Conservation (phyloP, 441 rosid genomes). For the Gossypium lobatum region DNA sequence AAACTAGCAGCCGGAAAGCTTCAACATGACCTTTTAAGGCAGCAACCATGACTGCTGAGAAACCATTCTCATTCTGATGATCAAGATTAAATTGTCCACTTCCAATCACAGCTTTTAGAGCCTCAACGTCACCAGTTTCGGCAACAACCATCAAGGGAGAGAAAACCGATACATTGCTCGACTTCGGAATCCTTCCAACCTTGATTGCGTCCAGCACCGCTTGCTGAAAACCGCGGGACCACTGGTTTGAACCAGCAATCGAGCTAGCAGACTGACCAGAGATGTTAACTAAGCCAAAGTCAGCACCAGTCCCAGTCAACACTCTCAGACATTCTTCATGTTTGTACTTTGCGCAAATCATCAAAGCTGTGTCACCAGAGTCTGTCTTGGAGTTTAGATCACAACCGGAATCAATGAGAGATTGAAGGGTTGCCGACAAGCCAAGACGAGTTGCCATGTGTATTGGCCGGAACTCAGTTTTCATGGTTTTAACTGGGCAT, state of each 20-base stretch:
- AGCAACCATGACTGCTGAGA: conserved; percentile 81
- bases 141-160: conserved; percentile 55
- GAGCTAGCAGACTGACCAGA: conserved; percentile 48
- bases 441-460: conserved; percentile 85
- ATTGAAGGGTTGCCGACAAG: conserved; percentile 42
- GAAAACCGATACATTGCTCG: conserved; percentile 52
- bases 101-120: conserved; percentile 44
- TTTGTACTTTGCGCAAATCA: conserved; percentile 60
- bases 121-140: conserved; percentile 64
- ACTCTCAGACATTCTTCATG: conserved; percentile 51
- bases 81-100: conserved; percentile 42
- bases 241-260: conserved; percentile 45
- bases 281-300: conserved; percentile 60
- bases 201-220: conserved; percentile 49
- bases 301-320: conserved; percentile 72
- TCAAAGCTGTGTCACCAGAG: conserved; percentile 71
- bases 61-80: conserved; percentile 74
- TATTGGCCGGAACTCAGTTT: conserved; percentile 54
- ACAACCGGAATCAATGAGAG: conserved; percentile 54
- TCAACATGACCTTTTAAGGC: conserved; percentile 75
- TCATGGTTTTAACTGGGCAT: conserved; percentile 42
- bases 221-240: conserved; percentile 68
- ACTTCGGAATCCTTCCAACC: conserved; percentile 49
- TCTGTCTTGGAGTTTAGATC: conserved; percentile 63
- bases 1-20: conserved; percentile 68